Percentiles rank a stretch among this genome's conserved stretches.
phyloP scores from a whole-genome alignment of 257 asterid species.

The Marsdenia floribunda region DNA sequence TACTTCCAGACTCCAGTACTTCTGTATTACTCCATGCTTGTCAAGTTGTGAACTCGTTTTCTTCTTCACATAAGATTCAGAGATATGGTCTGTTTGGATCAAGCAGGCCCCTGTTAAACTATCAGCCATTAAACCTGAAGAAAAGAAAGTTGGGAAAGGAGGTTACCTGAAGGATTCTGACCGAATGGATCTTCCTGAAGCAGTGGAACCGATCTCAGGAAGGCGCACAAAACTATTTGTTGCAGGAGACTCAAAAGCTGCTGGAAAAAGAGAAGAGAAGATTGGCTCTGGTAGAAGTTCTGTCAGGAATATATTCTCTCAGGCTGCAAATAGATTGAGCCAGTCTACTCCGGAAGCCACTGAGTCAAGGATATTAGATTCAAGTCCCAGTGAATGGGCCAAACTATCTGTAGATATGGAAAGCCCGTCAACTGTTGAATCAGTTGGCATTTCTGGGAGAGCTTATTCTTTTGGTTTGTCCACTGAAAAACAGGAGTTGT shows the following conservation, averaged over 20 bases:
- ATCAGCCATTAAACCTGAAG: constrained; percentile 39
- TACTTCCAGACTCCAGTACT: constrained; percentile 24
- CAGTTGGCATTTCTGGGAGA: constrained; percentile 32
- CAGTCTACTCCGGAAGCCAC: constrained; percentile 17
- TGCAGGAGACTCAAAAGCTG: constrained; percentile 18
- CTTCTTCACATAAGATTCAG: constrained; percentile 16
- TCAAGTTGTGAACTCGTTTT: constrained; percentile 12
- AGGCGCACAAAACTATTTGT: constrained; percentile 17
- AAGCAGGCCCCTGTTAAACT: constrained; percentile 49
- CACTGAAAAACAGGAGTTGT: constrained; percentile 4
- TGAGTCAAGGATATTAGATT: constrained; percentile 18
- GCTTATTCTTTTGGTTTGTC: constrained; percentile 19
- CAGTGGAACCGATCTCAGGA: constrained; percentile 22
- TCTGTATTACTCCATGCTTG: constrained; percentile 4
- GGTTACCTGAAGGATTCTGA: constrained; percentile 22
- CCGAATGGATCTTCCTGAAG: constrained; percentile 20
- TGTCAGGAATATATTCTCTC: constrained; percentile 13
- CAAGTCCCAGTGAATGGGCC: constrained; percentile 13
- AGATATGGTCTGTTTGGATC: constrained; percentile 17
- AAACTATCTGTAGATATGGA: constrained; percentile 20
- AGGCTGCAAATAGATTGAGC: constrained; percentile 10
- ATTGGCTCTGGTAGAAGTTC: constrained; percentile 15
- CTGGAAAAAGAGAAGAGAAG: constrained; percentile 17
- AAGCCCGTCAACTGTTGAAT: constrained; percentile 32
- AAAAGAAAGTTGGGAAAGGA: constrained; percentile 36